A percentile compares a stretch with the other conserved stretches of the same genome.
These are phyloP conservation scores for Carallia pectinifolia DNA, from an alignment of 345 rosid species.

Conservation along the genomic window DNA sequence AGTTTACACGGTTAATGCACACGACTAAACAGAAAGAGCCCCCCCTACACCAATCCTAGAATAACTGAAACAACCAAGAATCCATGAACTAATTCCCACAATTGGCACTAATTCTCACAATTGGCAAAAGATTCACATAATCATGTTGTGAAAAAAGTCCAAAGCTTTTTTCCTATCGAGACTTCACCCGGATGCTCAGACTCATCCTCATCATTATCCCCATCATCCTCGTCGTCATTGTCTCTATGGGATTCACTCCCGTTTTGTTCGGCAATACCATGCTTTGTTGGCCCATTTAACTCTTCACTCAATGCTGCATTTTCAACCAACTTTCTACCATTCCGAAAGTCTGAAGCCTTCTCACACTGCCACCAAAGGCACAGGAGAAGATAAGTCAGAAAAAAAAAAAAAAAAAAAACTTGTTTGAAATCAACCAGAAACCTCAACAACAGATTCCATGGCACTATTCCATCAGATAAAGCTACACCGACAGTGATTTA, in stretches of 20 bases:
- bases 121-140: constrained; percentile 2
- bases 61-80: constrained; percentile 22
- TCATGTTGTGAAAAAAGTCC: constrained; percentile 87
- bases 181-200: constrained; percentile 69
- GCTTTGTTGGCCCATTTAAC: constrained; percentile 61
- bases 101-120: constrained; percentile 1
- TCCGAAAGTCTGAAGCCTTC: constrained; percentile 32
- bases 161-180: constrained; percentile 86
- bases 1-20: constrained; percentile 35
- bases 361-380: constrained; percentile 42
- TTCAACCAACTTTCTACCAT: constrained; percentile 37
- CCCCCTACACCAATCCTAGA: constrained; percentile 37
- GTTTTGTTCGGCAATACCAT: constrained; percentile 29
- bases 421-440: background rate
- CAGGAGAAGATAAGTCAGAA: background rate
- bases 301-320: constrained; percentile 66
- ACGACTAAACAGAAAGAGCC: constrained; percentile 30
- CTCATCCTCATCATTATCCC: constrained; percentile 53
- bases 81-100: constrained; percentile 10
- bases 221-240: constrained; percentile 36
- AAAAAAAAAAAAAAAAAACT: background rate
- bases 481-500: background rate
- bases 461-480: background rate
- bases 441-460: background rate
- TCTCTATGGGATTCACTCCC: constrained; percentile 30